A percentile compares a stretch with the other conserved stretches of the same genome.
phyloP scores from a whole-genome alignment of 2,329 filamentous ascomycete species.

The Aspergillus neoniger region DNA sequence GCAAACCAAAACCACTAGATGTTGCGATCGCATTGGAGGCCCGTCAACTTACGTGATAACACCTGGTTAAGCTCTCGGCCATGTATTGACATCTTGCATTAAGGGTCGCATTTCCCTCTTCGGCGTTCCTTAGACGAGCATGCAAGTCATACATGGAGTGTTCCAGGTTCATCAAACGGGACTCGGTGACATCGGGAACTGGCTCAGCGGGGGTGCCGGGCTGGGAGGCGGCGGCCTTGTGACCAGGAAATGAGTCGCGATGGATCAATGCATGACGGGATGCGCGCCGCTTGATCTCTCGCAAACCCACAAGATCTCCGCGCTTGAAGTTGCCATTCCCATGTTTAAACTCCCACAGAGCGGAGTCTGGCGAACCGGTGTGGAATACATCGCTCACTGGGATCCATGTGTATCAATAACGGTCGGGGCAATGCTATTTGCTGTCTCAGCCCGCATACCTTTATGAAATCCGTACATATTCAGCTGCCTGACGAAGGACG shows the following conservation, averaged over 20 bases:
- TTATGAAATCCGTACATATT: conserved; percentile 99
- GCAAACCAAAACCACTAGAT: conserved; percentile 1
- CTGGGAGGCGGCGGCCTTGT: conserved; percentile 74
- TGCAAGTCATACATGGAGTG: conserved; percentile 80
- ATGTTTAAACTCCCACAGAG: conserved; percentile 98
- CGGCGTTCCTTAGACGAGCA: conserved; percentile 72
- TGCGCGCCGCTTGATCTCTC: conserved; percentile 93
- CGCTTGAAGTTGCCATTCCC: conserved; percentile 96
- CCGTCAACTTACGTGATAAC: conserved; percentile 59
- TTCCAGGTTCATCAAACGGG: conserved; percentile 73
- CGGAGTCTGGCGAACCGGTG: conserved; percentile 87
- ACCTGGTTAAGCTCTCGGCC: conserved; percentile 76
- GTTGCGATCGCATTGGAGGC: conserved; percentile 6
- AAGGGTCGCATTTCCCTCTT: conserved; percentile 78
- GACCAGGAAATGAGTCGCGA: conserved; percentile 79
- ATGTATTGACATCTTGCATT: conserved; percentile 79
- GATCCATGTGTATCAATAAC: conserved; percentile 13
- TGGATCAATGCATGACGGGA: conserved; percentile 92
- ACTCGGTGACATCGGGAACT: conserved; percentile 76
- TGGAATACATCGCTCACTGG: conserved; percentile 97
- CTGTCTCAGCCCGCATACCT: conserved; percentile 58
- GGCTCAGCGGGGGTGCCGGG: conserved; percentile 83
- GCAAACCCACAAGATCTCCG: conserved; percentile 83
- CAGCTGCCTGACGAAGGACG: conserved; percentile 93
- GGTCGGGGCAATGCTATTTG: neutral